phyloP scores from a whole-genome alignment of 345 rosid species.

The Populus ilicifolia region DNA sequence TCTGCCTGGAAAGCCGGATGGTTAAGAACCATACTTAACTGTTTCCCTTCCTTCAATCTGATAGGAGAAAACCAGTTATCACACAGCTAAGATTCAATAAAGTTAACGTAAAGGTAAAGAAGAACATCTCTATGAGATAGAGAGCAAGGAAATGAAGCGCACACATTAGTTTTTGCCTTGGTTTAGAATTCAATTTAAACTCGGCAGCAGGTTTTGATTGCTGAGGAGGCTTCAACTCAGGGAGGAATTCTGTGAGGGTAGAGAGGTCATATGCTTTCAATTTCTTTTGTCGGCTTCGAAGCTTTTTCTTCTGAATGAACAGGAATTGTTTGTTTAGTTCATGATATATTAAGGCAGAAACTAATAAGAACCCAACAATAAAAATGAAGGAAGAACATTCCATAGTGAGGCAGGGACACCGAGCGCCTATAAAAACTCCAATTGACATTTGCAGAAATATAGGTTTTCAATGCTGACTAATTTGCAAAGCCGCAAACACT shows the following conservation, averaged over 20 bases:
- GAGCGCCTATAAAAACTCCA: not conserved
- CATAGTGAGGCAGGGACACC: not conserved
- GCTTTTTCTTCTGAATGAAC: slow-evolving; percentile 48
- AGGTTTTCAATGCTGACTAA: not conserved
- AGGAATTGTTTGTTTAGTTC: not conserved
- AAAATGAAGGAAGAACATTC: not conserved
- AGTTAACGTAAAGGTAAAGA: not conserved
- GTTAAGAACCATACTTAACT: slow-evolving; percentile 53
- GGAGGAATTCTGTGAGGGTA: slow-evolving; percentile 69
- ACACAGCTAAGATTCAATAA: not conserved
- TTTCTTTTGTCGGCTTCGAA: slow-evolving; percentile 57
- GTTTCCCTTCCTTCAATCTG: slow-evolving; percentile 67
- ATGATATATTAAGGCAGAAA: not conserved
- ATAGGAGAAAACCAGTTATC: slow-evolving; percentile 5
- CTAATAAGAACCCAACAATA: not conserved
- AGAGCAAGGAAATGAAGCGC: slow-evolving; percentile 12
- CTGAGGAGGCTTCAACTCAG: slow-evolving; percentile 44
- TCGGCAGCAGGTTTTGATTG: slow-evolving; percentile 34
- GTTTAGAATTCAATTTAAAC: slow-evolving; percentile 67
- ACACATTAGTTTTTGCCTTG: slow-evolving; percentile 60
- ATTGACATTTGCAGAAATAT: not conserved
- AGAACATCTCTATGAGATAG: not conserved
- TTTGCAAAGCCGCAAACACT: too few relatives aligned
- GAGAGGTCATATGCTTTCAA: slow-evolving; percentile 72
- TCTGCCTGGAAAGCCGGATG: slow-evolving; percentile 68